These are phyloP conservation scores for Bathelium albidoporum DNA, from an alignment of 495 filamentous ascomycete genomes.

Conservation along the genomic window DNA sequence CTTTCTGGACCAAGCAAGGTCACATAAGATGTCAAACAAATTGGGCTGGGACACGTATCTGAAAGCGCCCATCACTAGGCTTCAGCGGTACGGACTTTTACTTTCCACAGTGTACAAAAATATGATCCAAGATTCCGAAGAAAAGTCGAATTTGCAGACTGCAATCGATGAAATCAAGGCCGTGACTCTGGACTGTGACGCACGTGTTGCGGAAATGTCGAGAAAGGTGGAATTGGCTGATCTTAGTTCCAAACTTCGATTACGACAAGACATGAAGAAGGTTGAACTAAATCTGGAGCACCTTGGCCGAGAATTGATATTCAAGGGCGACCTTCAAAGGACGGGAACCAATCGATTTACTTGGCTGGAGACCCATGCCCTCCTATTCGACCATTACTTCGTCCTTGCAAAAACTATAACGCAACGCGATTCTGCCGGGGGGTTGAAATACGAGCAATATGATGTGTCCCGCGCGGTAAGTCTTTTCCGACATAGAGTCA, in stretches of 20 bases:
- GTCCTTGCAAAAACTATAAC: conserved; percentile 76
- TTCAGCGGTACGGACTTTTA: conserved; percentile 84
- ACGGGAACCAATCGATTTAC: conserved; percentile 77
- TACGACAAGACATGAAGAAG: conserved; percentile 76
- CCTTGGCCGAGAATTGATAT: conserved; percentile 79
- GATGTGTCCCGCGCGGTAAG: conserved; percentile 87
- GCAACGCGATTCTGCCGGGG: conserved; percentile 51
- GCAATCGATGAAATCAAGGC: conserved; percentile 93
- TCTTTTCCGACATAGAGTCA: background rate
- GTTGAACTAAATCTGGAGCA: conserved; percentile 88
- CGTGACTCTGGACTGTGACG: conserved; percentile 87
- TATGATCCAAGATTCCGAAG: conserved; percentile 73
- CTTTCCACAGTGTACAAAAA: conserved; percentile 75
- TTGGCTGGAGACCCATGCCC: conserved; percentile 83
- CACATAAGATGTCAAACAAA: conserved; percentile 71
- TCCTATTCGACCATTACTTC: conserved; percentile 94
- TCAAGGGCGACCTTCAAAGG: conserved; percentile 80
- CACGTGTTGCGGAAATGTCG: conserved; percentile 84
- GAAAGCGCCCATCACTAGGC: conserved; percentile 82
- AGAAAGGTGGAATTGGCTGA: conserved; percentile 87
- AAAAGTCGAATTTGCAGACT: conserved; percentile 72
- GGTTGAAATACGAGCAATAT: conserved; percentile 70
- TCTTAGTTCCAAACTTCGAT: conserved; percentile 67
- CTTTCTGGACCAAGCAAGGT: conserved; percentile 69
- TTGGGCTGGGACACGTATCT: conserved; percentile 91